Evolutionary conservation across 1,284 basidiomycete species (phyloP).

Genomic region (Fomitopsis schrenkii): DNA sequence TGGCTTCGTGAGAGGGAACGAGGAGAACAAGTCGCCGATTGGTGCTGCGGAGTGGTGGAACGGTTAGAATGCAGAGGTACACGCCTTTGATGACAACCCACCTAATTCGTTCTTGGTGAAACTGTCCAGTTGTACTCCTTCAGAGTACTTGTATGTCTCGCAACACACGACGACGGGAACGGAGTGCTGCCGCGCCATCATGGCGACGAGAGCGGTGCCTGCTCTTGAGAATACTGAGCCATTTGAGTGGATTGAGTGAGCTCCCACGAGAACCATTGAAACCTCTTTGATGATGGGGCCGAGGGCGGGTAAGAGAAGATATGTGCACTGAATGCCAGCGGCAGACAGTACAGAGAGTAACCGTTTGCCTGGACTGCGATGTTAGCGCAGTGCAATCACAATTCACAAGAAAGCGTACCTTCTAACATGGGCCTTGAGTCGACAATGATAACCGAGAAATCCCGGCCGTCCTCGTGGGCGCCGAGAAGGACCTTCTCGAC

Average conservation of each 20-base stretch:
- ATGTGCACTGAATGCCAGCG: slow-evolving; percentile 84
- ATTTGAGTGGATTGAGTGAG: slow-evolving; percentile 92
- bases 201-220: slow-evolving; percentile 93
- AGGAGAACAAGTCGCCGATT: slow-evolving; percentile 31
- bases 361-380: slow-evolving; percentile 59
- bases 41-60: slow-evolving; percentile 25
- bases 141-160: slow-evolving; percentile 98
- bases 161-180: slow-evolving; percentile 96
- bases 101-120: slow-evolving; percentile 97
- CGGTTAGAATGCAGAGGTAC: background rate
- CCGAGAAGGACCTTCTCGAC: slow-evolving; percentile 88
- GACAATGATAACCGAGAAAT: slow-evolving; percentile 90
- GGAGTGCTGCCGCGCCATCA: slow-evolving; percentile 88
- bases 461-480: slow-evolving; percentile 69
- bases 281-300: slow-evolving; percentile 79
- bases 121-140: slow-evolving; percentile 89
- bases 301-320: slow-evolving; percentile 87
- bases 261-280: slow-evolving; percentile 86
- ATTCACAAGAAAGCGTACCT: slow-evolving; percentile 43
- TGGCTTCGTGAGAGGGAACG: slow-evolving; percentile 32
- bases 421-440: slow-evolving; percentile 93
- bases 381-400: background rate
- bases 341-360: slow-evolving; percentile 72
- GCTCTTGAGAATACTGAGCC: slow-evolving; percentile 93
- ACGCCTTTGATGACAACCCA: slow-evolving; percentile 27